Evolutionary conservation across 192 early-diverging fungal species (phyloP), one percentile per base, ranked within the genome.

Genomic region (Linnemannia schmuckeri): DNA sequence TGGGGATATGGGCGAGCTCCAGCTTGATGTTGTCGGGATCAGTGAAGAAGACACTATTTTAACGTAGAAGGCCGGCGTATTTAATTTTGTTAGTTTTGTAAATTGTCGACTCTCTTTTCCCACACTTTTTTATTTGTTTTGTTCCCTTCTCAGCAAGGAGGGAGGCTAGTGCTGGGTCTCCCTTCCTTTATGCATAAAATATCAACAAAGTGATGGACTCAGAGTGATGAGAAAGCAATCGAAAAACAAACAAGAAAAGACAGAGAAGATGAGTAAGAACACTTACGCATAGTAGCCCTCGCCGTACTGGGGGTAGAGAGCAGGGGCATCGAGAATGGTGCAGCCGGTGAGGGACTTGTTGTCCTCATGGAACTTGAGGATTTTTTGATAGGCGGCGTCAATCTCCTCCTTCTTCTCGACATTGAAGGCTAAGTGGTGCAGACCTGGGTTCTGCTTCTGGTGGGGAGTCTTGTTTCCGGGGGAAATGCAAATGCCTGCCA

Each of bases 21-120:
- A 87, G 24, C 85, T 87, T 87, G 76, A 87, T 73, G 55, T 61
- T 61, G 57, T 81, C 80, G 1, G 85, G 79, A 42, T 87, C 85
- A 47, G 85, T 87, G 76, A 87, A 87, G 66, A 78, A 87, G 57
- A 87, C 76, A 70, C 85, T 87, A 46, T 61, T 13, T 22, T 76
- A 44, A 10, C 46, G 55, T 7, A 33, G 24, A 10, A 66, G 33
- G 30, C 12, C 13, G 27, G 27, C 2, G 61, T 8, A 27, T 57
- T 57, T 46, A 13, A 4, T 55, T n/a, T 55, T 10, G 44, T 46
- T 46, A 46, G 44, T 24, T 55, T 20, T 8, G 12, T 44, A n/a
- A 7, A n/a, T 61, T n/a, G n/a, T 27, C n/a, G 8, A 61, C 8
- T 27, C 9, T 1, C 7, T 75, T 75, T 52, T 55, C 72, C 70